Conservation (phyloP, 495 filamentous ascomycete species). For the Venustampulla echinocandica region DNA sequence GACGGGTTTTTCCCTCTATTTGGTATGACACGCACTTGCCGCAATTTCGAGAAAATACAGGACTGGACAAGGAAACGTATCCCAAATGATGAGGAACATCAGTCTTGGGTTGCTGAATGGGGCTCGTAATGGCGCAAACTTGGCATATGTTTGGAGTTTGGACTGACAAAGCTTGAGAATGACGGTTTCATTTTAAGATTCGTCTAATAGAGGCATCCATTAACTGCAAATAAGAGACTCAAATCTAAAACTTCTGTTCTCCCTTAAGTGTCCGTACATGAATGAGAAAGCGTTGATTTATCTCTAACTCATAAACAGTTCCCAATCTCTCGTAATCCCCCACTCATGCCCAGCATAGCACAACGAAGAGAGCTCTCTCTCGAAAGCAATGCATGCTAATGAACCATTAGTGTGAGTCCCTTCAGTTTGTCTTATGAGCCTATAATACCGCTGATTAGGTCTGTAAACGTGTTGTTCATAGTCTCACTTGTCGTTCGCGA, state of each 20-base stretch:
- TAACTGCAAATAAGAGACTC: background rate
- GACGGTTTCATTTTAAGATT: background rate
- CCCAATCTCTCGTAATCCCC: background rate
- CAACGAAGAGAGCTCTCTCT: background rate
- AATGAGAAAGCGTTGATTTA: background rate
- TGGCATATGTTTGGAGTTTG: background rate
- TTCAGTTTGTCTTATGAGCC: background rate
- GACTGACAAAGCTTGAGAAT: background rate
- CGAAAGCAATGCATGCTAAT: background rate
- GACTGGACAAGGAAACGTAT: background rate
- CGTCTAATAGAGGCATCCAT: background rate
- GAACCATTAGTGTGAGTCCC: background rate
- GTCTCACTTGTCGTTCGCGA: background rate
- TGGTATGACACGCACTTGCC: background rate
- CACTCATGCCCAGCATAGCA: background rate
- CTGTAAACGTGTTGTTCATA: background rate
- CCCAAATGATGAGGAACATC: background rate
- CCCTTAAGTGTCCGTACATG: background rate
- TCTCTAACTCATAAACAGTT: background rate
- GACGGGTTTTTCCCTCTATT: background rate
- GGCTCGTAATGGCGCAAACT: background rate
- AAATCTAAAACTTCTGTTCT: background rate
- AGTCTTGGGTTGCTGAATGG: background rate
- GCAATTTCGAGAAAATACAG: background rate
- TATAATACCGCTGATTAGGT: background rate